A percentile compares a stretch with the other conserved stretches of the same genome.
phyloP scores from a whole-genome alignment of 129 eudicot species.

The sunflower (Helianthus annuus) region DNA sequence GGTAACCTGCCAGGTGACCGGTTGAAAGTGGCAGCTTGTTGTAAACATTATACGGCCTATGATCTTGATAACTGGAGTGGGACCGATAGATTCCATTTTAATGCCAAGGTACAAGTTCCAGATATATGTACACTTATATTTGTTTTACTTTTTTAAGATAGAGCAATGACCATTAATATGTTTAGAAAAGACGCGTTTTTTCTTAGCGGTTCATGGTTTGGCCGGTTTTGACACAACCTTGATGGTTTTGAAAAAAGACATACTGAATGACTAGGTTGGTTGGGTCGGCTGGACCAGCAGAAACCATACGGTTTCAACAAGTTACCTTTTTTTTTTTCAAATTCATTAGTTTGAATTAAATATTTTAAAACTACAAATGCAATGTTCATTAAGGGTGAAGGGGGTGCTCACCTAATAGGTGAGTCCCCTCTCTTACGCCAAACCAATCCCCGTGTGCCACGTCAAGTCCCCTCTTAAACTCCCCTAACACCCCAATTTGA shows the following conservation, averaged over 20 bases:
- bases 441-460: too few relatives aligned
- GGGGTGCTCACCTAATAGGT: too few relatives aligned
- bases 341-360: too few relatives aligned
- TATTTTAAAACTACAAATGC: too few relatives aligned
- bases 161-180: not conserved
- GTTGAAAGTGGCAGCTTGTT: constrained; percentile 85
- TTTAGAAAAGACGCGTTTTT: too few relatives aligned
- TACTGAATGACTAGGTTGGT: not conserved
- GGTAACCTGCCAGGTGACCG: constrained; percentile 63
- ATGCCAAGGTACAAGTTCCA: constrained; percentile 55
- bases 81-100: constrained; percentile 74
- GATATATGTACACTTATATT: not conserved
- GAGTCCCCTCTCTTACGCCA: too few relatives aligned
- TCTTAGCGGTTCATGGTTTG: too few relatives aligned
- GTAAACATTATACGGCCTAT: constrained; percentile 87
- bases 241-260: not conserved
- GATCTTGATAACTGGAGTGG: constrained; percentile 91
- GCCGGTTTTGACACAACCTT: not conserved
- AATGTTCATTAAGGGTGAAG: not conserved
- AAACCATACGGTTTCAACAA: not conserved
- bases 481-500: too few relatives aligned
- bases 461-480: too few relatives aligned
- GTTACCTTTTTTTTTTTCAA: too few relatives aligned
- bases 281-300: not conserved
- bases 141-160: not conserved